Evolutionary conservation across 2,329 filamentous ascomycete species (phyloP).

Genomic region (Colletotrichum kahawae): DNA sequence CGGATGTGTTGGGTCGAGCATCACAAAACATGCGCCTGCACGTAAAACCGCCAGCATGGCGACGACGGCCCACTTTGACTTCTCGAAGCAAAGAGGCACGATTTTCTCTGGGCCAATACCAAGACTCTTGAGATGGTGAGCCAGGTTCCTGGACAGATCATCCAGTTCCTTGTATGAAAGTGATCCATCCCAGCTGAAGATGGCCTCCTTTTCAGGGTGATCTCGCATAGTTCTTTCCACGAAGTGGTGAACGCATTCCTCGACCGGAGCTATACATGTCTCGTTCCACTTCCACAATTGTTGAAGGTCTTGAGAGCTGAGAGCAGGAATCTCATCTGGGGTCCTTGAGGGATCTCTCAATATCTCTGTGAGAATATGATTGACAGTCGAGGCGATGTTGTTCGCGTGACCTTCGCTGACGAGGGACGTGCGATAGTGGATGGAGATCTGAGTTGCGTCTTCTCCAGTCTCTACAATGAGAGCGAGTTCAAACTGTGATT

Average conservation of each 20-base stretch:
- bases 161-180: conserved; percentile 33
- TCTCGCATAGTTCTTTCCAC: not conserved
- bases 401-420: conserved; percentile 27
- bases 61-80: conserved; percentile 24
- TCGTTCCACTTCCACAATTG: conserved; percentile 25
- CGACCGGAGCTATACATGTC: conserved; percentile 13
- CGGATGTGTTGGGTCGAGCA: conserved; percentile 14
- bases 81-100: conserved; percentile 7
- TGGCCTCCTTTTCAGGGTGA: conserved; percentile 18
- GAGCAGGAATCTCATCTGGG: conserved; percentile 6
- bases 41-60: conserved; percentile 24
- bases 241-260: conserved; percentile 24
- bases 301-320: conserved; percentile 21
- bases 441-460: not conserved
- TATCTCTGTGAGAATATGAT: conserved; percentile 23
- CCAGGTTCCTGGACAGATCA: conserved; percentile 7
- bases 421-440: conserved; percentile 13
- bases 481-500: not conserved
- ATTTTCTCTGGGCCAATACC: not conserved
- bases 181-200: conserved; percentile 33
- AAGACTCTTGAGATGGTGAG: not conserved
- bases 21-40: conserved; percentile 23
- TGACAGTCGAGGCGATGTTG: conserved; percentile 36
- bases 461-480: not conserved
- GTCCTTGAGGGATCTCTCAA: not conserved